Conservation (phyloP, 352 stramenopile species). For the Hyphochytrium catenoides region DNA sequence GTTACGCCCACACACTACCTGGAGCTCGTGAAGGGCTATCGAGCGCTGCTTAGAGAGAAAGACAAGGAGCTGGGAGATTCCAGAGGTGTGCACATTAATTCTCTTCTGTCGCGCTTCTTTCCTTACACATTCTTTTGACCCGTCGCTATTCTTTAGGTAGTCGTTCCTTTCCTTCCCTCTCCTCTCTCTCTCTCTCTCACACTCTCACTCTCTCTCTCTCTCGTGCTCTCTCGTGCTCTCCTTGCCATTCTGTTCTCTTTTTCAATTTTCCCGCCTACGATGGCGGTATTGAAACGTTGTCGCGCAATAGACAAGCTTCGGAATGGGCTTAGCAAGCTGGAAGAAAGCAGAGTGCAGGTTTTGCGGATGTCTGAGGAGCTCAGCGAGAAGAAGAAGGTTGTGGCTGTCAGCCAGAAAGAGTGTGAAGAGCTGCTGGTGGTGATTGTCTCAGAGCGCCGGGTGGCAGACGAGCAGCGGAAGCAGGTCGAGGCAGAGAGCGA, state of each 20-base stretch:
- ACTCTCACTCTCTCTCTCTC: too few relatives aligned
- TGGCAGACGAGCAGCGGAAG: conserved; percentile 22
- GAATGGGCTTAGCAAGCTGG: conserved; percentile 32
- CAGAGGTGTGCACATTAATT: too few relatives aligned
- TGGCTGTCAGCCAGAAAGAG: conserved; percentile 28
- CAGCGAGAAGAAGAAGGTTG: conserved; percentile 43
- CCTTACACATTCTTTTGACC: too few relatives aligned
- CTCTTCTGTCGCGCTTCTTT: too few relatives aligned
- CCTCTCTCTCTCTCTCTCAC: too few relatives aligned
- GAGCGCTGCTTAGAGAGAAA: conserved; percentile 36
- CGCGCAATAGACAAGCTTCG: conserved; percentile 30
- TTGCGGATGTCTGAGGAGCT: conserved; percentile 39
- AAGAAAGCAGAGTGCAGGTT: conserved; percentile 38
- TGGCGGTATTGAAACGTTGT: too few relatives aligned
- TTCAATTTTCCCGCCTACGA: too few relatives aligned
- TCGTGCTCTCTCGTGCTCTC: too few relatives aligned
- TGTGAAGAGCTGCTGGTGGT: conserved; percentile 29
- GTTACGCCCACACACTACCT: conserved; percentile 64
- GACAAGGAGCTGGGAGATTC: conserved; percentile 12
- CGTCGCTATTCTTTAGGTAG: too few relatives aligned
- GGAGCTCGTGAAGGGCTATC: conserved; percentile 61
- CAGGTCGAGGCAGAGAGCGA: conserved; percentile 32
- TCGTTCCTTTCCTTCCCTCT: too few relatives aligned
- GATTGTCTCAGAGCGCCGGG: conserved; percentile 23
- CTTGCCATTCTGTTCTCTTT: too few relatives aligned